phyloP scores from a whole-genome alignment of 2,329 filamentous ascomycete species.

The Aplosporella prunicola region DNA sequence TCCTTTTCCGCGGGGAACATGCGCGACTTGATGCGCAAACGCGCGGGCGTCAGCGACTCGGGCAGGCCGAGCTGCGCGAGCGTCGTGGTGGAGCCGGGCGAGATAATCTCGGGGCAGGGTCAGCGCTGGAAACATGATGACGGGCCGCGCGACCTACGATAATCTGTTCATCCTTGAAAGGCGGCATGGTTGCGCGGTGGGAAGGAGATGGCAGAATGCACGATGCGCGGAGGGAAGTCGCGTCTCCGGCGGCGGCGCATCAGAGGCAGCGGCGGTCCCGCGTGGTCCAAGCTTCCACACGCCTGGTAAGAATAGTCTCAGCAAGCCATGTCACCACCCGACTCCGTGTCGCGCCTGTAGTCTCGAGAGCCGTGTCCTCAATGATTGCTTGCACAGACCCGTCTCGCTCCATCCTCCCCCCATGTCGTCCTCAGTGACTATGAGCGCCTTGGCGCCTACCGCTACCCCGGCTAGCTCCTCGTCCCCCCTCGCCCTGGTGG shows the following conservation, averaged over 20 bases:
- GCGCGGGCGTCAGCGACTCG: conserved; percentile 86
- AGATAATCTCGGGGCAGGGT: conserved; percentile 47
- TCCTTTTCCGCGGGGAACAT: conserved; percentile 78
- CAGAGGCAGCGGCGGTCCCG: neutral
- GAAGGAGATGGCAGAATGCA: neutral
- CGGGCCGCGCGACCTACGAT: conserved; percentile 23
- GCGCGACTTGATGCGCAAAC: conserved; percentile 76
- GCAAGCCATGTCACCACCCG: too few relatives aligned
- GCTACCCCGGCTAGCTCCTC: conserved; percentile 4
- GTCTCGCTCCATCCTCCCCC: neutral
- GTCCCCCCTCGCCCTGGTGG: conserved; percentile 36
- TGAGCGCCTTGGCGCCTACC: conserved; percentile 1
- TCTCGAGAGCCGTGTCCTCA: neutral
- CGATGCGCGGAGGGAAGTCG: conserved; percentile 7
- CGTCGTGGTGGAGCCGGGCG: conserved; percentile 78
- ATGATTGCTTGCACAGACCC: neutral
- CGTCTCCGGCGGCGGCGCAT: conserved; percentile 2
- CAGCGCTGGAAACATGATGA: neutral
- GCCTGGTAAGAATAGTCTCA: too few relatives aligned
- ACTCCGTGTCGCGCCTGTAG: too few relatives aligned
- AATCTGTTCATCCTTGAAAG: conserved; percentile 38
- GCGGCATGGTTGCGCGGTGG: conserved; percentile 26
- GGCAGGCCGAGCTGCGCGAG: conserved; percentile 83
- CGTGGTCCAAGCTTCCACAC: conserved; percentile 2
- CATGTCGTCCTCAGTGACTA: neutral